Conservation (phyloP, 2,329 filamentous ascomycete genomes). For the Colletotrichum cereale region DNA sequence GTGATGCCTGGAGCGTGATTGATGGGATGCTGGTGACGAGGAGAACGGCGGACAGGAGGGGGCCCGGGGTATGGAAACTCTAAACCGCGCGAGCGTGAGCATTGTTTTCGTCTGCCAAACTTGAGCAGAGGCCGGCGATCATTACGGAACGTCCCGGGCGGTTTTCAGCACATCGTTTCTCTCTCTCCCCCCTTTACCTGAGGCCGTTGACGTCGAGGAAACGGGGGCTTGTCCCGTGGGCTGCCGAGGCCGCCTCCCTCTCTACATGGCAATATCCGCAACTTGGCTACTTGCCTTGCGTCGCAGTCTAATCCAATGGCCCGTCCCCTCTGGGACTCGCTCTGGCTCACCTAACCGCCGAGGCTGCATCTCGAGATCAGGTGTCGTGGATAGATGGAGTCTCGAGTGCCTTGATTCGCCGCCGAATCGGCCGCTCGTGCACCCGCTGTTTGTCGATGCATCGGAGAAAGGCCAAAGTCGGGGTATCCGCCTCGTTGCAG, state of each 20-base stretch:
- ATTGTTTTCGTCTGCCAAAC: background rate
- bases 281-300: background rate
- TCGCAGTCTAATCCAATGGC: constrained; percentile 1
- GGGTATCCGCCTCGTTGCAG: constrained; percentile 11
- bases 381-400: constrained; percentile 19
- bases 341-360: constrained; percentile 30
- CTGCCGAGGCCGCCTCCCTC: background rate
- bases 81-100: constrained; percentile 18
- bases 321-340: constrained; percentile 1
- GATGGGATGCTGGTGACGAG: constrained; percentile 6
- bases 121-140: background rate
- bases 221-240: background rate
- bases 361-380: constrained; percentile 32
- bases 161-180: background rate
- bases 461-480: background rate
- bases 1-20: background rate
- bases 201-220: background rate
- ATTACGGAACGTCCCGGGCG: constrained; percentile 10
- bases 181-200: background rate
- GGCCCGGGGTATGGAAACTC: constrained; percentile 21
- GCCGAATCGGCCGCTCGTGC: background rate
- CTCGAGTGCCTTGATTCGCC: constrained; percentile 26
- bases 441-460: constrained; percentile 17
- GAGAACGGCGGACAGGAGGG: background rate
- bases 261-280: constrained; percentile 16